Evolutionary conservation across 495 filamentous ascomycete species (phyloP), one percentile per base, ranked within the genome.

Genomic region (Trichoderma gamsii): DNA sequence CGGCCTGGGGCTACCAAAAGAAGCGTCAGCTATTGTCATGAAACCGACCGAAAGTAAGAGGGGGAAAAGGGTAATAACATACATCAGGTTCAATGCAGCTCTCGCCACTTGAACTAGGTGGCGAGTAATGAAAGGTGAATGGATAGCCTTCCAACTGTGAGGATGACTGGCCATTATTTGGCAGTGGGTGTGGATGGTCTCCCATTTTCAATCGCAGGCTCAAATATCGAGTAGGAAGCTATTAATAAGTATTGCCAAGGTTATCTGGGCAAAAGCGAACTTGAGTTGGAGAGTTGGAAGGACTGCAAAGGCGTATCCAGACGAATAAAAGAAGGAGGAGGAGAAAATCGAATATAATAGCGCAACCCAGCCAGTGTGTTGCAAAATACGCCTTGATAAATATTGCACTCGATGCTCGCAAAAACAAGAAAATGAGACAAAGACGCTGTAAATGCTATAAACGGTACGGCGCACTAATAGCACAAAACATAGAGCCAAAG

Each of bases 21-120:
- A 29, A 32, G 27, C 0, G 23, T 61, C 29, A 61, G 16, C 29
- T 61, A 52, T 32, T 32, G 25, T 32, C 25, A 61, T 29, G 27
- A 13, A 0, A 32, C 3, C 23, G 12, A 11, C 13, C 13, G 56
- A 32, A 61, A 16, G 25, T 8, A 61, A 32, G 13, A 32, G 27
- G 9, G 25, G 27, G 0, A 4, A 4, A 11, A 29, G 21, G 6
- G n/a, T 18, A 5, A 7, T 23, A 25, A 16, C 56, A 6, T 61
- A 32, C 56, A 32, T 61, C 56, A 29, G 56, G 56, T 18, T 61
- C 56, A 18, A 61, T 29, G 56, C 12, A 61, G 27, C 56, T 61
- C 11, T 25, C 23, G 9, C 12, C 29, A 13, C 16, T 29, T 32
- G 56, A 61, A 21, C 56, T 61, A 32, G 56, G 25, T 32, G 56